Conservation (phyloP, 495 filamentous ascomycete genomes). For the Geoglossum glabrum region DNA sequence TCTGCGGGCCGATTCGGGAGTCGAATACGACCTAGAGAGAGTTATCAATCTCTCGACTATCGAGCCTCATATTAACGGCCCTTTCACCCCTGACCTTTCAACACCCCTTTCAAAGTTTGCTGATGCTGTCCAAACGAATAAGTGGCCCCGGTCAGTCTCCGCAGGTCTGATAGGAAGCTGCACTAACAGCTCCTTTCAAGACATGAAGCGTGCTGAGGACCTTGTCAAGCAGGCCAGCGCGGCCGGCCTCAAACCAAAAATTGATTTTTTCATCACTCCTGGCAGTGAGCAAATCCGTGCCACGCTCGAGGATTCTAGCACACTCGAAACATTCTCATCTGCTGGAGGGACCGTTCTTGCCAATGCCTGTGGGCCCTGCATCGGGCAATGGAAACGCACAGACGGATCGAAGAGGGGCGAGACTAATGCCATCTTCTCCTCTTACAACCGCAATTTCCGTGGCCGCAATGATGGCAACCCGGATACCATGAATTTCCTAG, state of each 20-base stretch:
- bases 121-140: slow-evolving; percentile 56
- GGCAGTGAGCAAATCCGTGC: slow-evolving; percentile 93
- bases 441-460: slow-evolving; percentile 96
- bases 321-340: slow-evolving; percentile 64
- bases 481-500: slow-evolving; percentile 94
- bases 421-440: slow-evolving; percentile 86
- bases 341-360: slow-evolving; percentile 81
- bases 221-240: slow-evolving; percentile 75
- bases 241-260: slow-evolving; percentile 71
- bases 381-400: slow-evolving; percentile 89
- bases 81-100: slow-evolving; percentile 87
- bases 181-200: slow-evolving; percentile 95
- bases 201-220: slow-evolving; percentile 88
- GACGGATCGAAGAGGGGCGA: slow-evolving; percentile 67
- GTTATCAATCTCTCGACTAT: slow-evolving; percentile 80
- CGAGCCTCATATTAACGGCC: slow-evolving; percentile 94
- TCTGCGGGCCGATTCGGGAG: slow-evolving; percentile 54
- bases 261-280: slow-evolving; percentile 87
- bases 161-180: slow-evolving; percentile 93
- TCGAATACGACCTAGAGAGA: slow-evolving; percentile 74
- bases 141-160: slow-evolving; percentile 79
- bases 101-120: slow-evolving; percentile 80
- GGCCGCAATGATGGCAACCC: slow-evolving; percentile 94
- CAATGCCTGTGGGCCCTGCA: slow-evolving; percentile 90
- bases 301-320: slow-evolving; percentile 71